Evolutionary conservation across 768 basidiomycete genomes (phyloP).

Genomic region (Mycena epipterygia): DNA sequence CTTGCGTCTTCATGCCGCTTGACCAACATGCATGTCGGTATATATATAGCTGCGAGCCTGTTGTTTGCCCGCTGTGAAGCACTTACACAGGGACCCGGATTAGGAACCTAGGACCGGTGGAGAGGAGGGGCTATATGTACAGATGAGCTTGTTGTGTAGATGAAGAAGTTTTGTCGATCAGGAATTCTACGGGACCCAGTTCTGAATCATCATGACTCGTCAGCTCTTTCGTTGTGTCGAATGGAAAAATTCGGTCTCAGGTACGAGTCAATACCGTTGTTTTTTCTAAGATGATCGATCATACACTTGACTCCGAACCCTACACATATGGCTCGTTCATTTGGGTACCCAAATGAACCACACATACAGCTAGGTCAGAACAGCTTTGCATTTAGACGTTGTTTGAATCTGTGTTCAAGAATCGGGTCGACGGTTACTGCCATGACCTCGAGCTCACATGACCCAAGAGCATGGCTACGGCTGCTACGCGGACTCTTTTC

Average conservation of each 20-base stretch:
- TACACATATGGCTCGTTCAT: no score
- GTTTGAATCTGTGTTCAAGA: background rate
- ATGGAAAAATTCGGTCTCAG: no score
- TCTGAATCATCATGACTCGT: no score
- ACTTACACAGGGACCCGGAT: background rate
- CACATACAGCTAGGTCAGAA: background rate
- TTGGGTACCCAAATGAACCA: no score
- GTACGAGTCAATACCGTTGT: no score
- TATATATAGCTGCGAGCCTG: background rate
- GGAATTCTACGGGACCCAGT: background rate
- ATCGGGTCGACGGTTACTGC: slow-evolving; percentile 1
- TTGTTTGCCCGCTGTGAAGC: background rate
- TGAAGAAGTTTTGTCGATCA: background rate
- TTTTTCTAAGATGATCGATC: no score
- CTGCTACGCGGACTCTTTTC: slow-evolving; percentile 12
- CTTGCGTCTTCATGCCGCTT: background rate
- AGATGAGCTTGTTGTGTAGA: background rate
- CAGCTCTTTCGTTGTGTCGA: no score
- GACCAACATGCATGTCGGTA: background rate
- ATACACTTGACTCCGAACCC: no score
- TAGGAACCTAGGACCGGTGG: no score
- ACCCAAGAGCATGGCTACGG: slow-evolving; percentile 2
- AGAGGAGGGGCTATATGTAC: background rate
- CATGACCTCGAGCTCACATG: no score
- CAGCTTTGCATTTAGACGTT: slow-evolving; percentile 1